Evolutionary conservation across 495 filamentous ascomycete genomes (phyloP).

Genomic region (Penicillium maclennaniae): DNA sequence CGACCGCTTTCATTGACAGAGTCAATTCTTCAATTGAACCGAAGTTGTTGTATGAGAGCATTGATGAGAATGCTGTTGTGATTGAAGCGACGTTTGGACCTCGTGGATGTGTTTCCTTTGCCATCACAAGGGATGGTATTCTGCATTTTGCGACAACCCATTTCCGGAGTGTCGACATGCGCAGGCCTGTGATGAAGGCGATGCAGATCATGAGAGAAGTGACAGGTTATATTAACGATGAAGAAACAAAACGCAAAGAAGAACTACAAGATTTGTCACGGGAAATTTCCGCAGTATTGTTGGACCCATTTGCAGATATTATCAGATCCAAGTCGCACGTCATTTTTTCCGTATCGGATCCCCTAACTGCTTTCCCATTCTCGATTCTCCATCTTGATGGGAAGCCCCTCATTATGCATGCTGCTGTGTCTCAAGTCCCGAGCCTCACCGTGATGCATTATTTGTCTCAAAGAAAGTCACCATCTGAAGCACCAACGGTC

Average conservation of each 20-base stretch:
- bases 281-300: slow-evolving; percentile 16
- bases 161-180: slow-evolving; percentile 6
- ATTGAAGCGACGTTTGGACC: slow-evolving; percentile 22
- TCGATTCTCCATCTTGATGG: slow-evolving; percentile 19
- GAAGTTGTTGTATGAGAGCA: slow-evolving; percentile 14
- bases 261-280: slow-evolving; percentile 8
- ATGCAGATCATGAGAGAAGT: slow-evolving; percentile 24
- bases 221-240: slow-evolving; percentile 14
- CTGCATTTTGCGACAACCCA: slow-evolving; percentile 7
- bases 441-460: slow-evolving; percentile 27
- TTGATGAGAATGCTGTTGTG: slow-evolving; percentile 20
- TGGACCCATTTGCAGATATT: slow-evolving; percentile 20
- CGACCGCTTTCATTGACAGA: slow-evolving; percentile 21
- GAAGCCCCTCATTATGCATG: slow-evolving; percentile 23
- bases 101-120: slow-evolving; percentile 20
- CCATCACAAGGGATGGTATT: slow-evolving; percentile 22
- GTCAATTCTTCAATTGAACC: slow-evolving; percentile 19
- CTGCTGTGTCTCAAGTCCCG: slow-evolving; percentile 24
- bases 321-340: slow-evolving; percentile 24
- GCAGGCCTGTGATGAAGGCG: slow-evolving; percentile 18
- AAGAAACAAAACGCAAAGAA: slow-evolving; percentile 16
- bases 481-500: slow-evolving; percentile 17
- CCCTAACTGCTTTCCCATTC: slow-evolving; percentile 28
- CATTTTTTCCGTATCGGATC: slow-evolving; percentile 27
- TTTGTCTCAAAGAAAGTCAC: slow-evolving; percentile 19